Evolutionary conservation across 2,329 filamentous ascomycete genomes (phyloP).

Genomic region (Penicillium sp.): DNA sequence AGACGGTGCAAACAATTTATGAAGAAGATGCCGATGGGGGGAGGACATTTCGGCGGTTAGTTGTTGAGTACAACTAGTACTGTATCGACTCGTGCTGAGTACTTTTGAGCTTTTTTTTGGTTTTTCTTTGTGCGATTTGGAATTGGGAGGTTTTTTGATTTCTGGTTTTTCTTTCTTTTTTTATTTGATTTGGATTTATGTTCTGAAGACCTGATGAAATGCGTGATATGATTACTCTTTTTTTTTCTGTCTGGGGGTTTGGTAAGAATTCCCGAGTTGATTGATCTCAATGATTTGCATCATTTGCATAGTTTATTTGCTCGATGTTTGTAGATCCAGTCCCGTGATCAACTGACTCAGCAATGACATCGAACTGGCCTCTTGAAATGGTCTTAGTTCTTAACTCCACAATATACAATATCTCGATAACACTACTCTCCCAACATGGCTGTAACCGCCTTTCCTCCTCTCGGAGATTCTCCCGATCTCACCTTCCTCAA

Average conservation of each 20-base stretch:
- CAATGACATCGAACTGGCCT: slow-evolving; percentile 10
- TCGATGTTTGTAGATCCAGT: background rate
- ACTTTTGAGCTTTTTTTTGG: background rate
- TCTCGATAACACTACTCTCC: background rate
- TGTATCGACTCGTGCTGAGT: background rate
- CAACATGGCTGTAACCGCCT: slow-evolving; percentile 19
- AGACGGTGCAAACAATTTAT: slow-evolving; percentile 33
- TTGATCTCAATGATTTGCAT: background rate
- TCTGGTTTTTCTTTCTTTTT: background rate
- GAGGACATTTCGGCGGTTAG: slow-evolving; percentile 35
- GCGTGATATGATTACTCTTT: background rate
- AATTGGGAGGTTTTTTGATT: background rate
- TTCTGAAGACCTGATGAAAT: background rate
- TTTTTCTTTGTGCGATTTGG: background rate
- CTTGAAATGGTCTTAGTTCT: background rate
- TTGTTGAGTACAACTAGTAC: slow-evolving; percentile 36
- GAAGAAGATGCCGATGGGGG: slow-evolving; percentile 31
- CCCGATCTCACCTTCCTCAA: slow-evolving; percentile 38
- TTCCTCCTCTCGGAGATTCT: slow-evolving; percentile 16
- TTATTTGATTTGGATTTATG: background rate
- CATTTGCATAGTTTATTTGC: background rate
- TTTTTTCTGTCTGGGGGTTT: background rate
- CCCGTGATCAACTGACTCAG: slow-evolving; percentile 12
- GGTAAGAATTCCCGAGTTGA: background rate
- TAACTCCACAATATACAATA: background rate